phyloP scores from a whole-genome alignment of 768 basidiomycete genomes.

The Tylopilus sp. region DNA sequence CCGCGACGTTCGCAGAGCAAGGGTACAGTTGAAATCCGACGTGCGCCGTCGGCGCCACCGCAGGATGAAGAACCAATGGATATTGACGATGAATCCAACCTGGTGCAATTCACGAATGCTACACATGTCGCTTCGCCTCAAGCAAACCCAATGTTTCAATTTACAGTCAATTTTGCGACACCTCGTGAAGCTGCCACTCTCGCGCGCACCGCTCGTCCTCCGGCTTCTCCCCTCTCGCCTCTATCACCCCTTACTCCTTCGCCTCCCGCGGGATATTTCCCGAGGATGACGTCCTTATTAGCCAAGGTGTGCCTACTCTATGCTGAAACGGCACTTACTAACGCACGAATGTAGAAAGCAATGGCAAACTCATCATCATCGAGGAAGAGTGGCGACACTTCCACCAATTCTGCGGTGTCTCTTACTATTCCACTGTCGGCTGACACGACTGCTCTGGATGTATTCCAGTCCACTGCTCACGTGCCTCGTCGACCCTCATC shows the following conservation, averaged over 20 bases:
- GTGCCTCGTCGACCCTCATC: background rate
- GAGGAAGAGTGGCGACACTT: background rate
- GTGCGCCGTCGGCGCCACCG: conserved; percentile 25
- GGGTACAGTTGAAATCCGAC: conserved; percentile 17
- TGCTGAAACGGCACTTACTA: background rate
- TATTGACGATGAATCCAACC: conserved; percentile 6
- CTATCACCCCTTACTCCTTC: conserved; percentile 53
- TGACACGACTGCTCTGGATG: conserved; percentile 4
- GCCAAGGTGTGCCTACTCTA: conserved; percentile 17
- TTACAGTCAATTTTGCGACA: conserved; percentile 29
- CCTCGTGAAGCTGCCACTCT: conserved; percentile 13
- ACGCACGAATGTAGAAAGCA: background rate
- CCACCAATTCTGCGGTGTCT: background rate
- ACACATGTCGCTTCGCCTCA: conserved; percentile 6
- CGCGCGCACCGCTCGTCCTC: background rate
- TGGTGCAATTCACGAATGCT: conserved; percentile 23
- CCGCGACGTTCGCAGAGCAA: conserved; percentile 27
- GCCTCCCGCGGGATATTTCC: conserved; percentile 26
- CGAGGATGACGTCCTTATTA: conserved; percentile 11
- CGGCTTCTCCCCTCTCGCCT: conserved; percentile 35
- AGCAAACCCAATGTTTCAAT: conserved; percentile 13
- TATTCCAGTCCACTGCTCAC: background rate
- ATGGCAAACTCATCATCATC: background rate
- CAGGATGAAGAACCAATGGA: conserved; percentile 24
- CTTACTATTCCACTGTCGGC: background rate